phyloP scores from a whole-genome alignment of 2,329 filamentous ascomycete genomes.

The Sclerotinia spermophila region DNA sequence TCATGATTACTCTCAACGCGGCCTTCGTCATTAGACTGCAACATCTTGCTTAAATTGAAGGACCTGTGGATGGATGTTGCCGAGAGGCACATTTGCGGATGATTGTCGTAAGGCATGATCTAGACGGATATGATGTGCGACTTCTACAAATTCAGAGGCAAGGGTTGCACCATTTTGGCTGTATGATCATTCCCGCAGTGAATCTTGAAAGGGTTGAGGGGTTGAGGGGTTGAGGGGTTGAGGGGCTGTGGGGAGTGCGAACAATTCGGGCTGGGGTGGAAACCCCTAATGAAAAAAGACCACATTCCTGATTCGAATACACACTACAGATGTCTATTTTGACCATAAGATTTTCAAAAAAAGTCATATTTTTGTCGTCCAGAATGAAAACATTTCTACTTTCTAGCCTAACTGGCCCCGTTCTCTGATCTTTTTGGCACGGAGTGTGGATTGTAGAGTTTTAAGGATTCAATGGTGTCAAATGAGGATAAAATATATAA shows the following conservation, averaged over 20 bases:
- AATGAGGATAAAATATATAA: background rate
- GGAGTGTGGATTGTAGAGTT: background rate
- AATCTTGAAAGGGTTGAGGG: accelerated
- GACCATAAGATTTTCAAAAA: background rate
- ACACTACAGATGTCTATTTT: background rate
- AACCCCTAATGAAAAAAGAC: background rate
- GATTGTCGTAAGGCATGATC: background rate
- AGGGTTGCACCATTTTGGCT: background rate
- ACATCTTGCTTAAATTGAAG: background rate
- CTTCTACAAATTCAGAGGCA: background rate
- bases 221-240: background rate
- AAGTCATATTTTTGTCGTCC: background rate
- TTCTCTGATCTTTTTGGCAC: accelerated
- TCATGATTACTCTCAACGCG: background rate
- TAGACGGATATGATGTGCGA: background rate
- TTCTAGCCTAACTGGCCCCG: background rate
- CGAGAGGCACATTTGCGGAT: background rate
- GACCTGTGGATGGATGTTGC: background rate
- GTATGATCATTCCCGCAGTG: background rate
- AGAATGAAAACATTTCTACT: background rate
- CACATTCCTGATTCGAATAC: background rate
- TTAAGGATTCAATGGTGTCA: background rate
- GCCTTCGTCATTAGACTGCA: background rate
- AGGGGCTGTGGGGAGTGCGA: too few relatives aligned
- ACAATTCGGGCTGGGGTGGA: background rate